Base-by-base conservation (phyloP, 2,329 filamentous ascomycete genomes). In the Cercospora zeina region DNA sequence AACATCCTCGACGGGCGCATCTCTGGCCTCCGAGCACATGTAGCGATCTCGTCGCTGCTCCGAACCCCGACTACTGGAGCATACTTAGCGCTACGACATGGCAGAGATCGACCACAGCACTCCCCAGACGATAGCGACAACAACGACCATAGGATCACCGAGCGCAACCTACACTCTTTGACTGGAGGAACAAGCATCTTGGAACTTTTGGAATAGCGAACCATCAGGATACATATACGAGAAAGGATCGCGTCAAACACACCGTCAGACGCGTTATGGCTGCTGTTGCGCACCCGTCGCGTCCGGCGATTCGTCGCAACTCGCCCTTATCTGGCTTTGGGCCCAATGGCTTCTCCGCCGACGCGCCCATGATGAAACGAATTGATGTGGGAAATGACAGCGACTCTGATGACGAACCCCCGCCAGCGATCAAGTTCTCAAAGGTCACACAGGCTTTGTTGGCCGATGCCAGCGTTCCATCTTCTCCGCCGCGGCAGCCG, bases 401-500 rank as follows among this genome's bases (percentile, higher is more conserved):
- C 80, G 72, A 74, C 57, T 96, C 93, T 24, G 93, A 97, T 77
- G 93, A 97, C 72, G 93, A 97, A 77, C 90, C 96, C 30, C 89
- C 90, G 14, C 89, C 78, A 58, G 92, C 92, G 70, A 91, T 95
- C 85, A 96, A 95, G 79, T 89, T 97, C 74, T 97, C 92, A 74
- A 92, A 93, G 70, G 85, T 95, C 68, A 96, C 93, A 54, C 93
- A 95, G 73, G 93, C 91, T 19, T 81, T 97, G 14, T 82, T 97
- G 58, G 82, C 81, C 56, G 81, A 82, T 67, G 79, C 76, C 24
- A 85, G 86, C 61, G 85, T 88, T 47, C 84, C 84, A 54, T 82
- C 79, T 3, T 82, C 85, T 8, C 80, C 81, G 54, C 76, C 77
- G 21, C 80, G 81, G 59, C 77, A 79, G 61, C 80, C 80, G 39